Conservation (phyloP, 2,329 filamentous ascomycete species). For the Coniosporium tulheliwenetii region DNA sequence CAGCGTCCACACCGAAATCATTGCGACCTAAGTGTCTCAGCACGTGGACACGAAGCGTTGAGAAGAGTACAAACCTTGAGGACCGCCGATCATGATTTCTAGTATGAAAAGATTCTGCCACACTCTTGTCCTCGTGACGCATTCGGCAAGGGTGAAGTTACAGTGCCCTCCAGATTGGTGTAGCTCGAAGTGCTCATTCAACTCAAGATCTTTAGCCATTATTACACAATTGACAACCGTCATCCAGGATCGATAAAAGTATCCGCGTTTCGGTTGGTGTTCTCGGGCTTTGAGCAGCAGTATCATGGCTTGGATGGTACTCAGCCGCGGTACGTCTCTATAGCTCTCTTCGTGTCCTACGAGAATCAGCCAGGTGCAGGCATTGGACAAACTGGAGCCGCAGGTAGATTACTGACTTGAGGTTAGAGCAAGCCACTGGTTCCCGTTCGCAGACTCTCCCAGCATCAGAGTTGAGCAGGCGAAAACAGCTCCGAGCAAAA, state of each 20-base stretch:
- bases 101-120: conserved; percentile 82
- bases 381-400: neutral
- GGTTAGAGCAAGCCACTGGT: conserved; percentile 85
- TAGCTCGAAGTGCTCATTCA: conserved; percentile 72
- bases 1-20: conserved; percentile 59
- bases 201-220: conserved; percentile 81
- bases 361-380: conserved; percentile 3
- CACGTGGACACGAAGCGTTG: neutral
- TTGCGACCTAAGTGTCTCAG: conserved; percentile 44
- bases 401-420: conserved; percentile 44
- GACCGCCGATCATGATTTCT: conserved; percentile 84
- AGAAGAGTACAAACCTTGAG: conserved; percentile 52
- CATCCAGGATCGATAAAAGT: conserved; percentile 97
- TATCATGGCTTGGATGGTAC: conserved; percentile 79
- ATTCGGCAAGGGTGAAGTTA: conserved; percentile 54
- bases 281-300: conserved; percentile 84
- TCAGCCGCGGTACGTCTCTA: conserved; percentile 79
- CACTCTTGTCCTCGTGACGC: conserved; percentile 67
- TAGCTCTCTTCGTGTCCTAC: conserved; percentile 82
- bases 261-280: conserved; percentile 80
- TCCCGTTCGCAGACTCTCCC: conserved; percentile 68
- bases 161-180: conserved; percentile 62
- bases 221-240: conserved; percentile 79
- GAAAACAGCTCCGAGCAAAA: conserved; percentile 81
- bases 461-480: conserved; percentile 74